phyloP scores from a whole-genome alignment of 2,329 filamentous ascomycete genomes.

The Arthrobotrys entomopaga region DNA sequence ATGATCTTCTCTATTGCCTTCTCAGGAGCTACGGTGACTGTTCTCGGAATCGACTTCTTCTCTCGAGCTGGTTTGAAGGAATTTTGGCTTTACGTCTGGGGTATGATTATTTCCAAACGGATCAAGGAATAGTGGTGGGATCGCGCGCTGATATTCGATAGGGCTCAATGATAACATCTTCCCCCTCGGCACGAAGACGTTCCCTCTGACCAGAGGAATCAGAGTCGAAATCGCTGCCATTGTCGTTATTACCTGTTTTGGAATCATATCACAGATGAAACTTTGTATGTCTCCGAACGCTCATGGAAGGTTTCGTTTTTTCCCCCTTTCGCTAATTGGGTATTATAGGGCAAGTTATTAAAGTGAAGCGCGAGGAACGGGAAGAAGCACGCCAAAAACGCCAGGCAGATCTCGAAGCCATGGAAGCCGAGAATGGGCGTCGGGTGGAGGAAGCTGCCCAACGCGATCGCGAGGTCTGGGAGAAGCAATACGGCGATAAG shows the following conservation, averaged over 20 bases:
- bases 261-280: slow-evolving; percentile 83
- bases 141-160: slow-evolving; percentile 60
- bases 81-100: slow-evolving; percentile 95
- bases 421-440: slow-evolving; percentile 77
- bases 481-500: slow-evolving; percentile 77
- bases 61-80: slow-evolving; percentile 90
- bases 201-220: slow-evolving; percentile 86
- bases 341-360: slow-evolving; percentile 62
- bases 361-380: slow-evolving; percentile 68
- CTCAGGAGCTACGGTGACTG: slow-evolving; percentile 78
- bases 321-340: slow-evolving; percentile 56
- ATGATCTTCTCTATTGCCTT: slow-evolving; percentile 82
- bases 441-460: slow-evolving; percentile 66
- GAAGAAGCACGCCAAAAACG: slow-evolving; percentile 64
- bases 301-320: not conserved
- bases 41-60: slow-evolving; percentile 91
- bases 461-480: slow-evolving; percentile 72
- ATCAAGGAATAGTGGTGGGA: not conserved
- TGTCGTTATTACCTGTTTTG: slow-evolving; percentile 77
- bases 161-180: slow-evolving; percentile 81
- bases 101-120: slow-evolving; percentile 62
- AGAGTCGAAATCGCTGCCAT: slow-evolving; percentile 83
- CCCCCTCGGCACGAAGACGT: slow-evolving; percentile 78
- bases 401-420: slow-evolving; percentile 68
- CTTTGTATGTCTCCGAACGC: slow-evolving; percentile 72